These are phyloP conservation scores for Aspergillus bridgeri DNA, from an alignment of 495 filamentous ascomycete species.

Conservation along the genomic window DNA sequence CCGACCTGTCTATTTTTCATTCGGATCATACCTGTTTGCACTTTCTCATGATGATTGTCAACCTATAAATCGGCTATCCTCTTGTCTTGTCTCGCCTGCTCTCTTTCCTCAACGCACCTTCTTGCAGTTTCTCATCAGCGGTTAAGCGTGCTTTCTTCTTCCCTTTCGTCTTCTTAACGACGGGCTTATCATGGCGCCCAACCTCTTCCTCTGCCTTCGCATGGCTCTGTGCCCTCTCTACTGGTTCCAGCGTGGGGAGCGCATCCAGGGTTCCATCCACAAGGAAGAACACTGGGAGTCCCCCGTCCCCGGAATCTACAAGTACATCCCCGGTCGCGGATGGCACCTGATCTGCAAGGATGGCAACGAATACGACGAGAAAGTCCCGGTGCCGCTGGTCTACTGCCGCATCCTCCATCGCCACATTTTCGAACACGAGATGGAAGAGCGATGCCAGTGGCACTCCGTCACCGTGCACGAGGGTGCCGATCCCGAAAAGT, in stretches of 20 bases:
- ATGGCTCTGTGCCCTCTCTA: slow-evolving; percentile 40
- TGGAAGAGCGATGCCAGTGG: slow-evolving; percentile 43
- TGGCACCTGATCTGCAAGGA: slow-evolving; percentile 45
- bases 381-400: slow-evolving; percentile 36
- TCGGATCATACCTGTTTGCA: background rate
- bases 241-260: slow-evolving; percentile 43
- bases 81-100: background rate
- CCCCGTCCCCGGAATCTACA: slow-evolving; percentile 45
- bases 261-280: slow-evolving; percentile 34
- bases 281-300: slow-evolving; percentile 45
- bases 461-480: slow-evolving; percentile 34
- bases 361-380: slow-evolving; percentile 35
- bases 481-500: slow-evolving; percentile 32
- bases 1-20: background rate
- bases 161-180: background rate
- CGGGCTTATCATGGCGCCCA: slow-evolving; percentile 37
- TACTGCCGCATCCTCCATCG: slow-evolving; percentile 48
- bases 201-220: slow-evolving; percentile 44
- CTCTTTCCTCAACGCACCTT: background rate
- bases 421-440: slow-evolving; percentile 43
- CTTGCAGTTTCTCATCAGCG: background rate
- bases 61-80: background rate
- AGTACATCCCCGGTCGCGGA: slow-evolving; percentile 40
- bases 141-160: background rate
- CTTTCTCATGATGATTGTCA: background rate